A percentile compares a stretch with the other conserved stretches of the same genome.
These are phyloP conservation scores for Termitomyces sp. DNA, from an alignment of 768 basidiomycete species.

Conservation along the genomic window DNA sequence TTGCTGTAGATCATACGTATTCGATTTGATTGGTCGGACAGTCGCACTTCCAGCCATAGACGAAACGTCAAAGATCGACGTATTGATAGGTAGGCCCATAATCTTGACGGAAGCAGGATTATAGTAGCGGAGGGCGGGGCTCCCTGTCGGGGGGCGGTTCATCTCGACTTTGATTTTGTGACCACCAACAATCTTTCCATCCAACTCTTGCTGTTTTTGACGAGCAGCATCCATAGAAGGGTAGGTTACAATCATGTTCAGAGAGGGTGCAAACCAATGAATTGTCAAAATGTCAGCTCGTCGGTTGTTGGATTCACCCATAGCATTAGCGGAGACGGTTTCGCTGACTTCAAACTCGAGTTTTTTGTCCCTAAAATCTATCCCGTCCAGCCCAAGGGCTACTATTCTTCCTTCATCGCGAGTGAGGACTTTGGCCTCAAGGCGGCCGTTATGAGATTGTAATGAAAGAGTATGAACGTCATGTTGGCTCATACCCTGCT, in stretches of 20 bases:
- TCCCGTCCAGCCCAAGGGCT: conserved; percentile 38
- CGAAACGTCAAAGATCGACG: conserved; percentile 19
- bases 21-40: conserved; percentile 18
- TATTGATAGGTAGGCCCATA: conserved; percentile 29
- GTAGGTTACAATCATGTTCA: conserved; percentile 40
- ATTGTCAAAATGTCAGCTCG: conserved; percentile 38
- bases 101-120: conserved; percentile 35
- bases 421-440: conserved; percentile 39
- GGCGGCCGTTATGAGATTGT: conserved; percentile 20
- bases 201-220: conserved; percentile 28
- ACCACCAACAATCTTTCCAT: conserved; percentile 29
- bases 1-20: conserved; percentile 13
- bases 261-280: conserved; percentile 47
- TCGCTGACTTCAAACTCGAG: conserved; percentile 38
- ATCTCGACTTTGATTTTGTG: conserved; percentile 42
- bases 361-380: conserved; percentile 38
- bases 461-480: conserved; percentile 29
- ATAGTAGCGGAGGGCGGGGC: conserved; percentile 19
- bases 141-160: conserved; percentile 33
- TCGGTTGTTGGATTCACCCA: conserved; percentile 29
- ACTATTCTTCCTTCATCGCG: conserved; percentile 36
- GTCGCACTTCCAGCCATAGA: conserved; percentile 23
- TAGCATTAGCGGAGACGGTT: conserved; percentile 32
- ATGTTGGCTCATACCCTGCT: conserved; percentile 33
- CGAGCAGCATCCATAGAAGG: conserved; percentile 23